A percentile compares a stretch with the other conserved stretches of the same genome.
phyloP scores from a whole-genome alignment of 2,329 filamentous ascomycete genomes.

The Colletotrichum limetticola region DNA sequence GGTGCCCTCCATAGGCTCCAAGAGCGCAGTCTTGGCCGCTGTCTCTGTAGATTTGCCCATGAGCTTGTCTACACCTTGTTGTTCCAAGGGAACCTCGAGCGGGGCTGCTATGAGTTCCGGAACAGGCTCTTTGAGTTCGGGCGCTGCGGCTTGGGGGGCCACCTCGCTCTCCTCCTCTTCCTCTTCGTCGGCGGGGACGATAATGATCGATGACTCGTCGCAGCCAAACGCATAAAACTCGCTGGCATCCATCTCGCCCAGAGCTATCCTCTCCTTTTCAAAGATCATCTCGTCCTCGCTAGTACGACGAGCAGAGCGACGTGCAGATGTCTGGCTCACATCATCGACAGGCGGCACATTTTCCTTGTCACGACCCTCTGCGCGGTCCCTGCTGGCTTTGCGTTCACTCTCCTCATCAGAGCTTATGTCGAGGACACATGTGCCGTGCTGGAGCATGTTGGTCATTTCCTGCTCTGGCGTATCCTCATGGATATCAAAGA shows the following conservation, averaged over 20 bases:
- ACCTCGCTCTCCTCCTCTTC: conserved; percentile 45
- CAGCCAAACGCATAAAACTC: conserved; percentile 77
- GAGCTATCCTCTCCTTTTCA: conserved; percentile 72
- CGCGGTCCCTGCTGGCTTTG: conserved; percentile 61
- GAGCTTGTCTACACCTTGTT: conserved; percentile 48
- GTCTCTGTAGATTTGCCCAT: conserved; percentile 49
- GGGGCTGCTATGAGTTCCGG: conserved; percentile 40
- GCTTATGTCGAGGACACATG: conserved; percentile 86
- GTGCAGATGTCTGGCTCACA: conserved; percentile 65
- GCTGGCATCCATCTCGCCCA: conserved; percentile 73
- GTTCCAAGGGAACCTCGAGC: conserved; percentile 32
- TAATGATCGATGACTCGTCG: conserved; percentile 69
- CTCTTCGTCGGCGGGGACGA: conserved; percentile 71
- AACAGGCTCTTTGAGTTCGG: conserved; percentile 39
- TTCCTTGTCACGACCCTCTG: conserved; percentile 83
- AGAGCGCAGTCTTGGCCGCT: conserved; percentile 56
- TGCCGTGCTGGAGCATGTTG: conserved; percentile 92
- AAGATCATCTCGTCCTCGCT: conserved; percentile 65
- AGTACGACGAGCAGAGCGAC: conserved; percentile 45
- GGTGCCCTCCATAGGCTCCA: conserved; percentile 67
- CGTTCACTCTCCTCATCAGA: conserved; percentile 82
- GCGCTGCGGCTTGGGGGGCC: conserved; percentile 3
- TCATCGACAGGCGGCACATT: conserved; percentile 84
- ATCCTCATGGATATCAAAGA: conserved; percentile 95
- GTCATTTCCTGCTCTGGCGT: conserved; percentile 90